phyloP scores from a whole-genome alignment of 768 basidiomycete species.

The Cystobasidium ongulense region DNA sequence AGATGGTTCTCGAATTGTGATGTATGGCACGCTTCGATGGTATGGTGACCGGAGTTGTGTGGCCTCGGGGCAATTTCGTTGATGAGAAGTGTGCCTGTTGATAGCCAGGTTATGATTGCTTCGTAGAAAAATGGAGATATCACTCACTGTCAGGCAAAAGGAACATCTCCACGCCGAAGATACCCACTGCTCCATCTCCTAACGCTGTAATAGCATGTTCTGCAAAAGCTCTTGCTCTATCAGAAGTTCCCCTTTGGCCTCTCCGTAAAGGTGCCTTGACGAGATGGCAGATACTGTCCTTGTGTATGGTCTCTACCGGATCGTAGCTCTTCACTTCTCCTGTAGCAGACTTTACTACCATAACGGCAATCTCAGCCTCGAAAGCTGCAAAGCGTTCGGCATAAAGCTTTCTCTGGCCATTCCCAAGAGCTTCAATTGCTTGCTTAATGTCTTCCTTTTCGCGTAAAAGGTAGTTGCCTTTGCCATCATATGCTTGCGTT shows the following conservation, averaged over 20 bases:
- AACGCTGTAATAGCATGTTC: constrained; percentile 71
- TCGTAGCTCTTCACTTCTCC: constrained; percentile 79
- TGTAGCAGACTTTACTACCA: constrained; percentile 74
- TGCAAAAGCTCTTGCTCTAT: constrained; percentile 62
- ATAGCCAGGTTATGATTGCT: neutral
- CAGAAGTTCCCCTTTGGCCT: constrained; percentile 48
- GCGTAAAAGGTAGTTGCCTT: constrained; percentile 76
- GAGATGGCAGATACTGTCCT: constrained; percentile 83
- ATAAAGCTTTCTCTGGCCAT: constrained; percentile 52
- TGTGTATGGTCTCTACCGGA: constrained; percentile 88
- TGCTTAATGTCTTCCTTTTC: constrained; percentile 50
- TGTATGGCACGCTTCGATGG: constrained; percentile 91
- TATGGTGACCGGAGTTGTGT: constrained; percentile 97
- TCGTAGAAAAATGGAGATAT: neutral
- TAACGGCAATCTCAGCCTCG: constrained; percentile 81
- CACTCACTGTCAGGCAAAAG: constrained; percentile 69
- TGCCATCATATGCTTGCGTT: constrained; percentile 91
- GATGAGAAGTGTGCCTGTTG: constrained; percentile 63
- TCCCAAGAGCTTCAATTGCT: constrained; percentile 48
- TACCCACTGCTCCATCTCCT: constrained; percentile 64
- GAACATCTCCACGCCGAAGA: constrained; percentile 99
- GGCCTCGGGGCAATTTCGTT: constrained; percentile 98
- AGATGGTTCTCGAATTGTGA: constrained; percentile 98
- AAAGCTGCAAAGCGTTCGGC: constrained; percentile 93
- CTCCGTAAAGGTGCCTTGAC: constrained; percentile 76